Evolutionary conservation across 805 yeast species (phyloP).

Genomic region (Cyberlindnera maclurae): DNA sequence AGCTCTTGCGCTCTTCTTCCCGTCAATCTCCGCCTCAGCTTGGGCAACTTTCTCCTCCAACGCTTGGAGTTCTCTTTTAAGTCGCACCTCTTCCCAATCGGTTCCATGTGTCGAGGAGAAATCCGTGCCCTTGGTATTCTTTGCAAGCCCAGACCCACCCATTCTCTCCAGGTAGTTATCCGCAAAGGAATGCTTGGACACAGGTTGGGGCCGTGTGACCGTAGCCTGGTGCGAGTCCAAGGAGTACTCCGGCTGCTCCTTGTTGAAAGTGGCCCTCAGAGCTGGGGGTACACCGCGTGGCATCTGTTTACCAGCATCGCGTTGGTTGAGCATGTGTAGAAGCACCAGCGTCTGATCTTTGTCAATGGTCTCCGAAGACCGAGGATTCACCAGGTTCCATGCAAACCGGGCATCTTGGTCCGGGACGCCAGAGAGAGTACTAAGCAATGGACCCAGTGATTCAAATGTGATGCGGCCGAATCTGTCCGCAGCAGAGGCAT

Average conservation of each 20-base stretch:
- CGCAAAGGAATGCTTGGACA: conserved; percentile 39
- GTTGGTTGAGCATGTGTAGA: conserved; percentile 84
- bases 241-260: conserved; percentile 72
- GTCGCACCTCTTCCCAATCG: conserved; percentile 88
- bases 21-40: conserved; percentile 43
- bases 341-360: conserved; percentile 88
- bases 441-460: conserved; percentile 60
- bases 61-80: conserved; percentile 70
- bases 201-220: conserved; percentile 16
- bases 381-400: conserved; percentile 94
- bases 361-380: conserved; percentile 78
- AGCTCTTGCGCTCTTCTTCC: conserved; percentile 27
- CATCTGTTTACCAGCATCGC: conserved; percentile 75
- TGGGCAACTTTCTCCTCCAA: conserved; percentile 58
- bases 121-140: conserved; percentile 52
- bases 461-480: conserved; percentile 77
- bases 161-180: conserved; percentile 47
- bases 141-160: conserved; percentile 34
- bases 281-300: conserved; percentile 96
- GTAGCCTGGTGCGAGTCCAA: conserved; percentile 46
- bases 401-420: conserved; percentile 80
- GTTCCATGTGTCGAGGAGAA: conserved; percentile 63
- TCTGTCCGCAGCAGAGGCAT: conserved; percentile 64
- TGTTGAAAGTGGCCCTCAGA: conserved; percentile 83
- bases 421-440: conserved; percentile 66